Percentiles rank a stretch among this genome's conserved stretches.
These are phyloP conservation scores for Lenwebbia sp. DNA, from an alignment of 345 rosid genomes.

Conservation along the genomic window DNA sequence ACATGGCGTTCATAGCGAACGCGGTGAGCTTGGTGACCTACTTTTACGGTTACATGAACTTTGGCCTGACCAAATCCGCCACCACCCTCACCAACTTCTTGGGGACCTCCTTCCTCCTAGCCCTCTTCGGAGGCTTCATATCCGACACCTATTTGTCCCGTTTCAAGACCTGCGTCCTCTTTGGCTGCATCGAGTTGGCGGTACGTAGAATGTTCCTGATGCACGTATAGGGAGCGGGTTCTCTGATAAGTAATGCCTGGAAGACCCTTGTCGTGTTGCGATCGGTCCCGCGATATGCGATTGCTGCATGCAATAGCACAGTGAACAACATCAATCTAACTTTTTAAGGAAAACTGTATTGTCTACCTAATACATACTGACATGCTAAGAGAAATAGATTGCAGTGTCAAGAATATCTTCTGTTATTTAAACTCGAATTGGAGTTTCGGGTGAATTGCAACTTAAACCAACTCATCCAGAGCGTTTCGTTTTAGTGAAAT, in stretches of 20 bases:
- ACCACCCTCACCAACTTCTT: constrained; percentile 52
- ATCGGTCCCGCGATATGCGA: background rate
- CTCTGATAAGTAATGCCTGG: background rate
- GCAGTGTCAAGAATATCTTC: background rate
- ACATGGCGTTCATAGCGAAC: constrained; percentile 41
- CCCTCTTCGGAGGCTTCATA: constrained; percentile 57
- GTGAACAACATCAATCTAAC: background rate
- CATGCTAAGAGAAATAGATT: background rate
- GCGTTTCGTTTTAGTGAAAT: background rate
- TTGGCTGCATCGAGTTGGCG: constrained; percentile 38
- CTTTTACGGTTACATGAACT: constrained; percentile 54
- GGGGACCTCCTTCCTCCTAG: constrained; percentile 39
- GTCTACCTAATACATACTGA: background rate
- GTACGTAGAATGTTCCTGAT: constrained; percentile 8
- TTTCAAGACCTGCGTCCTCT: constrained; percentile 48
- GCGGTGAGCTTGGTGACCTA: constrained; percentile 43
- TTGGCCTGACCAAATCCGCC: constrained; percentile 53
- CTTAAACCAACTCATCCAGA: background rate
- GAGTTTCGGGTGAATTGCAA: background rate
- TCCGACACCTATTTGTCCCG: constrained; percentile 54
- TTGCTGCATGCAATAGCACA: background rate
- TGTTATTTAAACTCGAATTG: background rate
- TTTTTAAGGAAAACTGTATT: background rate
- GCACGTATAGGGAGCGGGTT: background rate
- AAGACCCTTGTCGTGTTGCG: background rate